phyloP scores from a whole-genome alignment of 1,139 yeast genomes.

The Protomyces gravidus region DNA sequence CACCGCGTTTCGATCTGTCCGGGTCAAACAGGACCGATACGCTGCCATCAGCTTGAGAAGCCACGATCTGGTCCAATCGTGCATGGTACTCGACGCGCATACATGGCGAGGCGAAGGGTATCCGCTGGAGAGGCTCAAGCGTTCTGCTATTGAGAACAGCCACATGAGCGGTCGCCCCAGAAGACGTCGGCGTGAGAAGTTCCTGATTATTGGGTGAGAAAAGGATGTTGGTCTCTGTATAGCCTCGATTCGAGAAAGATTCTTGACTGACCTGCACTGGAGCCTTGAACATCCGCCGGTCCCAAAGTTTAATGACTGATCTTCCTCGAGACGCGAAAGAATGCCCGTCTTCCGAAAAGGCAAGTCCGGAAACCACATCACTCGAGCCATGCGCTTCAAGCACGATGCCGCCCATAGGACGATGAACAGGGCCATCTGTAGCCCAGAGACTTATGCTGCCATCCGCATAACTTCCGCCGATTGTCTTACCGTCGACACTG shows the following conservation, averaged over 20 bases:
- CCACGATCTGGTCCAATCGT: conserved; percentile 37
- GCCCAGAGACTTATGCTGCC: conserved; percentile 41
- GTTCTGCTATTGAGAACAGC: conserved; percentile 43
- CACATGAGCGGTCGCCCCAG: conserved; percentile 34
- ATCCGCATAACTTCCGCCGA: conserved; percentile 37
- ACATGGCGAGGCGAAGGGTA: conserved; percentile 34
- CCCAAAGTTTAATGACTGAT: conserved; percentile 42
- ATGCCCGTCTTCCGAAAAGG: conserved; percentile 33
- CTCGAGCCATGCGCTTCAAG: conserved; percentile 36
- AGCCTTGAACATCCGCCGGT: conserved; percentile 39
- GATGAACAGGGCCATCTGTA: conserved; percentile 37
- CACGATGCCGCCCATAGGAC: conserved; percentile 38
- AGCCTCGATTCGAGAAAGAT: conserved; percentile 34
- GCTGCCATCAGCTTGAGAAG: conserved; percentile 41
- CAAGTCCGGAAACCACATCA: conserved; percentile 35
- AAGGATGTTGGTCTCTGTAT: conserved; percentile 35
- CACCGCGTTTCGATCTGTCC: conserved; percentile 41
- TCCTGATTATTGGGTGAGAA: conserved; percentile 38
- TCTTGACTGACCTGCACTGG: conserved; percentile 39
- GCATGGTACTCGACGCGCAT: conserved; percentile 33
- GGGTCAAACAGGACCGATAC: conserved; percentile 42
- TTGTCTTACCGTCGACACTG: conserved; percentile 34
- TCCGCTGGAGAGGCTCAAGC: conserved; percentile 38
- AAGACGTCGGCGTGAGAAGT: conserved; percentile 35
- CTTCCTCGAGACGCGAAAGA: conserved; percentile 38